Base-by-base conservation (phyloP, 331 rosid species). In the Cydonia oblonga region DNA sequence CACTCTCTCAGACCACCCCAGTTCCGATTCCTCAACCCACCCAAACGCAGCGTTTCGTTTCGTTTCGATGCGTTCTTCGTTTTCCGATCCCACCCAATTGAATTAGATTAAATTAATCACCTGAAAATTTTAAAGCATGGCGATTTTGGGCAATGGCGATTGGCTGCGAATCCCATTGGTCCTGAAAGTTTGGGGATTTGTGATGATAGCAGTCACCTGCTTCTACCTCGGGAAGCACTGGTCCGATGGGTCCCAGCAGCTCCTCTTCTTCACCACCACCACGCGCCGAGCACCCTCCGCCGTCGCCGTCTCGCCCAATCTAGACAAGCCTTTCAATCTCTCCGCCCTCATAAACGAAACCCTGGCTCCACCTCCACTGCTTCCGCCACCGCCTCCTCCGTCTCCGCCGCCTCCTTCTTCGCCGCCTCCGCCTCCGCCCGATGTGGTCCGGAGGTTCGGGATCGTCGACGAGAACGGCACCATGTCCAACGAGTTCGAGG, bases 401-500 rank as follows among this genome's bases (percentile, higher is more conserved):
- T 2, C 40, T 2, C 40, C 42, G 42, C 13, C 42, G 5, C 38
- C 78, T 5, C 81, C 84, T 1, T 64, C 78, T 4, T 61, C 69
- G 0, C 78, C 88, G 0, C 80, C 83, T 1, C 84, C 83, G n/a
- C 68, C 85, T 1, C 73, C 82, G 28, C 23, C 82, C 16, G 71
- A 25, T n/a, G 20, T 60, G 44, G 22, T 87, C 12, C 81, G 69
- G 84, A 79, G 84, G 66, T 88, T 84, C 67, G 98, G 98, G 66
- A 81, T 95, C 59, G 86, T 95, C 13, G 85, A 81, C 49, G 92
- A 89, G 69, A 81, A 95, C 14, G 98, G 98, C 53, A 86, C 89
- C 9, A 95, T 95, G 98, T 84, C 97, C 9, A 91, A 89, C 23
- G 87, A 88, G 2, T 95, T 95, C 76, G 96, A 91, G 82, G 81